phyloP scores from a whole-genome alignment of 345 rosid species.

The Punica granatum region DNA sequence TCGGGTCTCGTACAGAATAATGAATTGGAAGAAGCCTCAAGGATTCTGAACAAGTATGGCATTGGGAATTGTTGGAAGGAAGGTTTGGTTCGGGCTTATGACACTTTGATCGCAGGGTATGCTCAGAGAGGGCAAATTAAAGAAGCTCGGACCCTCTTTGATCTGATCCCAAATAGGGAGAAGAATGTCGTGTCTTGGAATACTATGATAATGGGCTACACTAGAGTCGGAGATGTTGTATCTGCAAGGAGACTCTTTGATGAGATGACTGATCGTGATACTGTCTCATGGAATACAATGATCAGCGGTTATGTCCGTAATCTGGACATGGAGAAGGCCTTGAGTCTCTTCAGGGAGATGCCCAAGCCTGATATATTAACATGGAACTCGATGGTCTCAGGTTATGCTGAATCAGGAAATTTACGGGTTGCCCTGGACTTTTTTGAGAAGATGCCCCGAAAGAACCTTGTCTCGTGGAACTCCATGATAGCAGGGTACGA shows the following conservation, averaged over 20 bases:
- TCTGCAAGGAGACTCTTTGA: constrained; percentile 58
- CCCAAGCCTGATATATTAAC: constrained; percentile 43
- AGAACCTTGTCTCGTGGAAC: constrained; percentile 61
- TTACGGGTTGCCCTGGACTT: constrained; percentile 34
- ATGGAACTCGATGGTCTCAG: constrained; percentile 62
- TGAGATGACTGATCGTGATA: constrained; percentile 48
- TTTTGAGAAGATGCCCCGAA: constrained; percentile 50
- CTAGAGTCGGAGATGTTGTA: constrained; percentile 44
- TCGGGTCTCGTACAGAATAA: constrained; percentile 55
- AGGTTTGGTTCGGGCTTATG: constrained; percentile 49
- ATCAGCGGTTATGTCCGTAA: constrained; percentile 51
- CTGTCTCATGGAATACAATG: constrained; percentile 74
- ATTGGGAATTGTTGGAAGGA: constrained; percentile 16
- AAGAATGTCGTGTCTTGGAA: constrained; percentile 73
- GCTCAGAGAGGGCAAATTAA: constrained; percentile 48
- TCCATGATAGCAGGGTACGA: constrained; percentile 59
- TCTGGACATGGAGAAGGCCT: constrained; percentile 50
- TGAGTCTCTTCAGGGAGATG: constrained; percentile 40
- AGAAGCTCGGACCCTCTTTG: constrained; percentile 53
- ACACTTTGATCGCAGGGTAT: constrained; percentile 73
- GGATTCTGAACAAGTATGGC: constrained; percentile 28
- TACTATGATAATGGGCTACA: constrained; percentile 65
- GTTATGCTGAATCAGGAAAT: constrained; percentile 41
- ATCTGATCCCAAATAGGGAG: constrained; percentile 35
- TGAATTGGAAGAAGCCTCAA: constrained; percentile 49